phyloP scores from a whole-genome alignment of 2,329 filamentous ascomycete species.

The Cladosporium sp. region DNA sequence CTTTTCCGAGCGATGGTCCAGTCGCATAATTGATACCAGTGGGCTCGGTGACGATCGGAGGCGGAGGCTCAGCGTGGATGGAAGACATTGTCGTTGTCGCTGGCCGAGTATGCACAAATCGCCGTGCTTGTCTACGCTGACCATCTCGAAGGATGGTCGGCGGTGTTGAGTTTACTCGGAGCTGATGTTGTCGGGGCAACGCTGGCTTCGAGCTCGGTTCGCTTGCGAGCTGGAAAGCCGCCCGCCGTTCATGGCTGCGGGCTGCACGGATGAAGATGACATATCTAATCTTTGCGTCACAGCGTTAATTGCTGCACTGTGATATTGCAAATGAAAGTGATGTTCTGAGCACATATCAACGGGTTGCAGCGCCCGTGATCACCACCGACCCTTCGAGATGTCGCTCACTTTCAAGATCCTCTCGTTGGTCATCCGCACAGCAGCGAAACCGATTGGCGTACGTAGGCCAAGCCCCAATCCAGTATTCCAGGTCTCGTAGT shows the following conservation, averaged over 20 bases:
- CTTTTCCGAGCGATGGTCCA: conserved; percentile 71
- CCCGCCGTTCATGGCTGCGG: not conserved
- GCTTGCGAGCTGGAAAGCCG: not conserved
- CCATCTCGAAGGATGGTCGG: not conserved
- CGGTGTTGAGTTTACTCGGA: conserved; percentile 9
- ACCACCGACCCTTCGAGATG: conserved; percentile 39
- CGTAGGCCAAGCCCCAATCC: conserved; percentile 22
- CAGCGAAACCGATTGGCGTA: conserved; percentile 66
- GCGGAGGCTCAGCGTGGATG: conserved; percentile 49
- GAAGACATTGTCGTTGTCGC: conserved; percentile 25
- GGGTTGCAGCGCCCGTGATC: conserved; percentile 13
- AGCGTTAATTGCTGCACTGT: not conserved
- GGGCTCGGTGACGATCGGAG: conserved; percentile 61
- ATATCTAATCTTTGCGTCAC: not conserved
- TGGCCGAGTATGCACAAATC: conserved; percentile 6
- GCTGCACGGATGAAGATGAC: conserved; percentile 3
- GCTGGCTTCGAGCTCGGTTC: conserved; percentile 2
- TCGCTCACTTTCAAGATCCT: conserved; percentile 64
- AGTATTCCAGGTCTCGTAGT: not conserved
- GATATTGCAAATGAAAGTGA: not conserved
- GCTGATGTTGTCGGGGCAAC: not conserved
- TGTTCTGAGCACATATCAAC: conserved; percentile 13
- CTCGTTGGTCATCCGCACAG: conserved; percentile 60
- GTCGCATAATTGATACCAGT: conserved; percentile 70
- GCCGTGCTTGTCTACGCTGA: conserved; percentile 11